A percentile compares a stretch with the other conserved stretches of the same genome.
Conservation (phyloP, 2,329 filamentous ascomycete species). For the Tolypocladium pustulatum region DNA sequence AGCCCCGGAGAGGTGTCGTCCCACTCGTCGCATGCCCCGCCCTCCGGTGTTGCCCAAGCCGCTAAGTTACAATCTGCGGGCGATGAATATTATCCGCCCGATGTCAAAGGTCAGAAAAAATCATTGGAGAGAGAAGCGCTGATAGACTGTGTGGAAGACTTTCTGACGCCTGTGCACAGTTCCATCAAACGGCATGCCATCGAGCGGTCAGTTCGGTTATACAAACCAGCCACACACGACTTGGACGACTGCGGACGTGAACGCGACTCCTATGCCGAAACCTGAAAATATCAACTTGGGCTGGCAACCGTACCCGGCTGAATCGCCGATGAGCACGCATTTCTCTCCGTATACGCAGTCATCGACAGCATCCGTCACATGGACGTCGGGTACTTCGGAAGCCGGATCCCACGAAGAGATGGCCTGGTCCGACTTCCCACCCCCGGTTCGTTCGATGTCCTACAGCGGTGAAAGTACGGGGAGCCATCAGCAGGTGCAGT, state of each 20-base stretch:
- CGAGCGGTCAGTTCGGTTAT: slow-evolving; percentile 26
- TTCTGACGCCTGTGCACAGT: slow-evolving; percentile 13
- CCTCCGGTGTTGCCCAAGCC: not conserved
- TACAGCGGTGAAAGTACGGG: slow-evolving; percentile 32
- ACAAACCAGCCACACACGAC: slow-evolving; percentile 24
- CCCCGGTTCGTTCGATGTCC: slow-evolving; percentile 35
- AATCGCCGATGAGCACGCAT: slow-evolving; percentile 38
- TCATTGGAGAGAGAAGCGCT: not conserved
- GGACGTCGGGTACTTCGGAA: slow-evolving; percentile 28
- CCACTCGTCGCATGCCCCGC: slow-evolving; percentile 14
- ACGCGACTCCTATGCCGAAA: slow-evolving; percentile 27
- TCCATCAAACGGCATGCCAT: slow-evolving; percentile 19
- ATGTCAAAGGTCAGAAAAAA: slow-evolving; percentile 31
- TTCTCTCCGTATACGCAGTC: slow-evolving; percentile 39
- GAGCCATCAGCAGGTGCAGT: slow-evolving; percentile 25
- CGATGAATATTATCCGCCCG: slow-evolving; percentile 25
- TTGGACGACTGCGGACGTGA: slow-evolving; percentile 35
- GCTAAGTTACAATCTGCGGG: slow-evolving; percentile 22
- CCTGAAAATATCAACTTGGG: slow-evolving; percentile 29
- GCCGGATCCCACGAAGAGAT: slow-evolving; percentile 31
- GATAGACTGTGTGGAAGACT: not conserved
- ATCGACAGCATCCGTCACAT: slow-evolving; percentile 27
- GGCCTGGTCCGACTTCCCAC: slow-evolving; percentile 32
- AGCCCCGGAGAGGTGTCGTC: slow-evolving; percentile 30
- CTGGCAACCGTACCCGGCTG: slow-evolving; percentile 40